phyloP scores from a whole-genome alignment of 1,139 yeast genomes.

The Ogataea hybrid region DNA sequence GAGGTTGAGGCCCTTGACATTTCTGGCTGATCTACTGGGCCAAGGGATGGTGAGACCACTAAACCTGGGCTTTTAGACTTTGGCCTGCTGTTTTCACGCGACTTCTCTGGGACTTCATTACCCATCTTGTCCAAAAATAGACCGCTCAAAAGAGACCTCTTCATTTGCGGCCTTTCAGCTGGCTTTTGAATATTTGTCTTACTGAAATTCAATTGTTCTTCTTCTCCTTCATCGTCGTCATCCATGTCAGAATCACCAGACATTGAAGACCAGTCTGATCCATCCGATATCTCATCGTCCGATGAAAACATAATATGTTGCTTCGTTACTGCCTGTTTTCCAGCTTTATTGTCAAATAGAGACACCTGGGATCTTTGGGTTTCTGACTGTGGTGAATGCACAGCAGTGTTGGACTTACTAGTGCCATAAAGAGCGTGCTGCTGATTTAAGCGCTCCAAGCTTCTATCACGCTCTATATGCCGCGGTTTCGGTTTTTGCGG shows the following conservation, averaged over 20 bases:
- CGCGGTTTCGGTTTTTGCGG: not conserved
- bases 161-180: constrained; percentile 36
- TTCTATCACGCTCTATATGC: constrained; percentile 3
- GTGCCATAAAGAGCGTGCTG: constrained; percentile 14
- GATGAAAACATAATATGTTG: constrained; percentile 32
- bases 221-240: constrained; percentile 36
- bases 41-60: constrained; percentile 16
- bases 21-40: constrained; percentile 16
- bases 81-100: not conserved
- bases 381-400: constrained; percentile 21
- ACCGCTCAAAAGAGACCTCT: constrained; percentile 71
- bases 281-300: constrained; percentile 37
- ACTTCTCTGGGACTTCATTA: constrained; percentile 4
- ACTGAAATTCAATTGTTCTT: constrained; percentile 30
- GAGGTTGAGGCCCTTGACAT: constrained; percentile 18
- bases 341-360: constrained; percentile 34
- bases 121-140: constrained; percentile 56
- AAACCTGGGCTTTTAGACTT: constrained; percentile 12
- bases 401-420: constrained; percentile 6
- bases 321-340: constrained; percentile 5
- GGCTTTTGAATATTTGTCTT: constrained; percentile 32
- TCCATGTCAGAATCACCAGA: constrained; percentile 50
- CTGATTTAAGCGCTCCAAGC: constrained; percentile 13
- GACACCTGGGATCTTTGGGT: constrained; percentile 36
- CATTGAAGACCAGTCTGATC: constrained; percentile 38